These are phyloP conservation scores for Botrytis byssoidea DNA, from an alignment of 2,329 filamentous ascomycete genomes.

Conservation along the genomic window DNA sequence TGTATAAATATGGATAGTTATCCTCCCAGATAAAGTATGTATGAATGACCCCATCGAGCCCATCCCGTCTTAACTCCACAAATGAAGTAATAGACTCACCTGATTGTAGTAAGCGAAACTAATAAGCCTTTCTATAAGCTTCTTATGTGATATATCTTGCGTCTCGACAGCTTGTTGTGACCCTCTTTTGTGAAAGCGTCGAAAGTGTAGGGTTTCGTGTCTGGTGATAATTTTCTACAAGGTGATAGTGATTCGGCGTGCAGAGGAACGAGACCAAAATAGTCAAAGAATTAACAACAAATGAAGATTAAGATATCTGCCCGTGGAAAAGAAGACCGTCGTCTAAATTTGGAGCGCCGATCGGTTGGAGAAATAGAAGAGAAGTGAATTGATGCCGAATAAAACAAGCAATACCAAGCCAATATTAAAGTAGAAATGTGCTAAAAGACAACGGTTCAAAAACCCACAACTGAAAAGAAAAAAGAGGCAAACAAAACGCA, in stretches of 20 bases:
- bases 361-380: background rate
- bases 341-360: background rate
- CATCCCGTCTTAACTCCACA: conserved; percentile 2
- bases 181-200: background rate
- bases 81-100: background rate
- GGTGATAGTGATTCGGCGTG: conserved; percentile 10
- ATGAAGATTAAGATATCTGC: background rate
- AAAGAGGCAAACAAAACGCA: conserved; percentile 32
- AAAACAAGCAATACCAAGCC: background rate
- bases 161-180: conserved; percentile 4
- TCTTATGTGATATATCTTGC: conserved; percentile 3
- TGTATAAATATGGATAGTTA: background rate
- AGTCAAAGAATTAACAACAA: background rate
- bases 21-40: background rate
- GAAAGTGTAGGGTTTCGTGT: background rate
- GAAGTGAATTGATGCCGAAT: background rate
- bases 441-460: background rate
- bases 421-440: background rate
- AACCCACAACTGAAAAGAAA: conserved; percentile 27
- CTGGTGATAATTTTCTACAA: background rate
- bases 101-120: background rate
- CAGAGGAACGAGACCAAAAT: background rate
- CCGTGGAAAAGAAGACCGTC: background rate
- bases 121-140: background rate
- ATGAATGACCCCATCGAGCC: background rate